A percentile compares a stretch with the other conserved stretches of the same genome.
phyloP scores from a whole-genome alignment of 257 asterid species.

The Jacaranda mimosifolia region DNA sequence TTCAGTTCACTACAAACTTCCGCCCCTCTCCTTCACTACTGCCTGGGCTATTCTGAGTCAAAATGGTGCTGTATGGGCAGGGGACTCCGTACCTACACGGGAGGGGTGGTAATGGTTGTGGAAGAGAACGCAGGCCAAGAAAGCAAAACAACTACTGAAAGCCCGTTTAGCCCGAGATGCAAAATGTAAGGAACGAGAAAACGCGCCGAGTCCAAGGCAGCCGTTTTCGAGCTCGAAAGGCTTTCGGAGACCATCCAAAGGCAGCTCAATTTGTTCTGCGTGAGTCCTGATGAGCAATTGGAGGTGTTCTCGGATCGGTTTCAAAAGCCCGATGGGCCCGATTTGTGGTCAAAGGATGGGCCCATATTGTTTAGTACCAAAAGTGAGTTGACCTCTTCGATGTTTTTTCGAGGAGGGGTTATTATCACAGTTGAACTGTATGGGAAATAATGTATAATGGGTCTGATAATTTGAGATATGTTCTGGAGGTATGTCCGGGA shows the following conservation, averaged over 20 bases:
- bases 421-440: too few relatives aligned
- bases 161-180: too few relatives aligned
- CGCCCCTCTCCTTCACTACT: constrained; percentile 31
- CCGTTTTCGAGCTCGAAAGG: constrained; percentile 67
- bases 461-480: too few relatives aligned
- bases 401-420: constrained; percentile 63
- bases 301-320: constrained; percentile 66
- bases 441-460: too few relatives aligned
- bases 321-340: constrained; percentile 65
- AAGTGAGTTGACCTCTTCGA: constrained; percentile 48
- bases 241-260: constrained; percentile 66
- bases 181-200: constrained; percentile 70
- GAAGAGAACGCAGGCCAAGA: constrained; percentile 77
- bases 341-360: constrained; percentile 67
- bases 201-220: constrained; percentile 66
- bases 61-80: constrained; percentile 67
- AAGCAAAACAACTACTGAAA: too few relatives aligned
- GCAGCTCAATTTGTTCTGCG: constrained; percentile 64
- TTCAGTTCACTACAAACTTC: too few relatives aligned
- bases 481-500: too few relatives aligned
- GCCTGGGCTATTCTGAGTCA: constrained; percentile 35
- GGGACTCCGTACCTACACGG: constrained; percentile 68
- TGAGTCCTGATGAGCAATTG: constrained; percentile 66
- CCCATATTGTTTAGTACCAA: constrained; percentile 58
- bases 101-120: constrained; percentile 74